Evolutionary conservation across 495 filamentous ascomycete species (phyloP), one percentile per base, ranked within the genome.

Genomic region (Terfezia boudieri): DNA sequence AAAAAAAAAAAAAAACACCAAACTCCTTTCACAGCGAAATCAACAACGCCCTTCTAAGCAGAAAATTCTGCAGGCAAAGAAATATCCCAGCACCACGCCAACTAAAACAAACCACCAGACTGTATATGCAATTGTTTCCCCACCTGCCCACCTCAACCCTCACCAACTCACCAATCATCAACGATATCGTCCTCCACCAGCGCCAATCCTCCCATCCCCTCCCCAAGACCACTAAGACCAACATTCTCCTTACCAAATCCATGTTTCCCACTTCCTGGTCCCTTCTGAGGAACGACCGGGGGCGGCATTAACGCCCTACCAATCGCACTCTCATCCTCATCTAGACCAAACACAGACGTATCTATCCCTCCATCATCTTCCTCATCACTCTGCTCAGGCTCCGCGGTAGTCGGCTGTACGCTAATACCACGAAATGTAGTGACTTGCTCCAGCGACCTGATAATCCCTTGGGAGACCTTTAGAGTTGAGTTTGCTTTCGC

Each of bases 101-200:
- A 20, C 20, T 20, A 20, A 20, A 20, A 20, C 20, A 20, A 20
- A 20, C 20, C 20, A 20, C 20, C 20, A 20, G 20, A 20, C 20
- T 20, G 20, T 20, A 20, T 2, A 20, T 20, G 20, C 20, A 20
- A 20, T 20, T 20, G 2, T 20, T 20, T 20, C 43, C 22, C 8
- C 48, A 49, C 7, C 8, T 9, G 48, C 11, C 48, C 9, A 9
- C 5, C 48, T 8, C 17, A 49, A 49, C 48, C 17, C 23, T 12
- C 17, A 20, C 17, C 48, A 51, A 22, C n/a, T 48, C 3, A 57
- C 68, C 60, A 76, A 64, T 82, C 77, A 69, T 95, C 89, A 67
- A 87, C 86, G 67, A 98, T 96, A 73, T 98, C 90, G 72, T 98
- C 90, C 65, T 96, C 89, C 61, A 81, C 86, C 48, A 96, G 69